Conservation (phyloP, 2,329 filamentous ascomycete genomes). For the Calonectria hawksworthii region DNA sequence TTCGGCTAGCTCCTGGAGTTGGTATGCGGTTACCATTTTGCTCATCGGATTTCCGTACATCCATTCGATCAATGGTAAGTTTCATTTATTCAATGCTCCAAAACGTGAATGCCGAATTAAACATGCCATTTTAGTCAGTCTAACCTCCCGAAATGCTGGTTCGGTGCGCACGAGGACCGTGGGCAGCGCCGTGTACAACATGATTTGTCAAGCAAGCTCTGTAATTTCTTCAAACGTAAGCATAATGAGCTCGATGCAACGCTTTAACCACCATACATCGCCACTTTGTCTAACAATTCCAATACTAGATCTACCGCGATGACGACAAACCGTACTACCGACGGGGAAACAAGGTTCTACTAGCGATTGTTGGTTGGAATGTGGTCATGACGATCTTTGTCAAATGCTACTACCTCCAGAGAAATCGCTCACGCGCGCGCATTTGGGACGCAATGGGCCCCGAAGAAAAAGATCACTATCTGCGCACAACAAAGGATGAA, state of each 20-base stretch:
- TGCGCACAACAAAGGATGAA: constrained; percentile 55
- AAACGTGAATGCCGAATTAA: background rate
- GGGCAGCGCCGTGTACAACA: constrained; percentile 70
- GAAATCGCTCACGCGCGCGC: constrained; percentile 60
- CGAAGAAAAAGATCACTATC: constrained; percentile 53
- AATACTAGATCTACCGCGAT: constrained; percentile 56
- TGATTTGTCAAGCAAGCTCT: constrained; percentile 51
- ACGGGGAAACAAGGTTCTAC: constrained; percentile 64
- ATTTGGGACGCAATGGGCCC: constrained; percentile 63
- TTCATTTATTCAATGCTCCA: accelerated
- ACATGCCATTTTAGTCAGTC: constrained; percentile 59
- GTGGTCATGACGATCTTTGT: constrained; percentile 62
- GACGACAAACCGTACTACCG: constrained; percentile 50
- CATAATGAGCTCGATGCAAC: too few species aligned
- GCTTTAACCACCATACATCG: too few species aligned
- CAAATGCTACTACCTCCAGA: constrained; percentile 66
- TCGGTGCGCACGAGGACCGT: constrained; percentile 71
- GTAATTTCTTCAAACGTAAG: constrained; percentile 50
- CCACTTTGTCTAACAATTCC: background rate
- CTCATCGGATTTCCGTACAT: constrained; percentile 53
- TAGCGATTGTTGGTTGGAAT: constrained; percentile 63
- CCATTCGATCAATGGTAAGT: constrained; percentile 29
- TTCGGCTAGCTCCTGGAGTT: constrained; percentile 46
- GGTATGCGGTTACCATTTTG: constrained; percentile 50
- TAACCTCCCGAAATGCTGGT: constrained; percentile 70